phyloP scores from a whole-genome alignment of 2,329 filamentous ascomycete species.

The Plenodomus lindquistii region DNA sequence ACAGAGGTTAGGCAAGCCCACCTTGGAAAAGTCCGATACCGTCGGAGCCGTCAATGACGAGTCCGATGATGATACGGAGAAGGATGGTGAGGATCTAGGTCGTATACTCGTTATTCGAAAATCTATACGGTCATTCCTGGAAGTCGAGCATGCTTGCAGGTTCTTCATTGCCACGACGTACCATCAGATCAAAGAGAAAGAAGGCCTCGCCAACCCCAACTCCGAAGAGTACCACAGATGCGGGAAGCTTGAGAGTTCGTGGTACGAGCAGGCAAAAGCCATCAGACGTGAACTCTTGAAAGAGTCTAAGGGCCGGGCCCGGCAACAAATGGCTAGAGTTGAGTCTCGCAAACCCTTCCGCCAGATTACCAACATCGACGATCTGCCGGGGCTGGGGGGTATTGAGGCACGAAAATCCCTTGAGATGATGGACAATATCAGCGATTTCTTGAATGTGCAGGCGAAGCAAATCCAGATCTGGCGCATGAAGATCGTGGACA shows the following conservation, averaged over 20 bases:
- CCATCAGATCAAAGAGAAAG: constrained; percentile 79
- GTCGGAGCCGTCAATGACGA: constrained; percentile 40
- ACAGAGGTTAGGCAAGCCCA: constrained; percentile 34
- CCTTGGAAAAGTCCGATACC: constrained; percentile 10
- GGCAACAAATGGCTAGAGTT: constrained; percentile 65
- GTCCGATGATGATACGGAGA: constrained; percentile 40
- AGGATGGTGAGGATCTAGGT: constrained; percentile 44
- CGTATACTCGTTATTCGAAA: constrained; percentile 64
- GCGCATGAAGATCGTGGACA: constrained; percentile 72
- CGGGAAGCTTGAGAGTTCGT: constrained; percentile 70
- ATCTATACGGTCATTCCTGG: constrained; percentile 72
- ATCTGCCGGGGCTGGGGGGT: constrained; percentile 64
- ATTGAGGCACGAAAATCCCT: constrained; percentile 73
- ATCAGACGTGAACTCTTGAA: constrained; percentile 78
- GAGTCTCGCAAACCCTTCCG: constrained; percentile 21
- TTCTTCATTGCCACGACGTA: constrained; percentile 86
- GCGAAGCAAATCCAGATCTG: constrained; percentile 72
- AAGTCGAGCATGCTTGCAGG: constrained; percentile 77
- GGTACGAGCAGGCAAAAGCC: constrained; percentile 77
- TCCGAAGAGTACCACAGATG: constrained; percentile 68
- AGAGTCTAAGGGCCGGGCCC: constrained; percentile 61
- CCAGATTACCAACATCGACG: constrained; percentile 49
- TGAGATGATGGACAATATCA: constrained; percentile 68
- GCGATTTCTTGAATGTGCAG: constrained; percentile 70
- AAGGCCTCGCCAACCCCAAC: constrained; percentile 64